Percentiles rank a stretch among this genome's conserved stretches.
Conservation (phyloP, 2,329 filamentous ascomycete genomes). For the Diaporthe aspalathi region DNA sequence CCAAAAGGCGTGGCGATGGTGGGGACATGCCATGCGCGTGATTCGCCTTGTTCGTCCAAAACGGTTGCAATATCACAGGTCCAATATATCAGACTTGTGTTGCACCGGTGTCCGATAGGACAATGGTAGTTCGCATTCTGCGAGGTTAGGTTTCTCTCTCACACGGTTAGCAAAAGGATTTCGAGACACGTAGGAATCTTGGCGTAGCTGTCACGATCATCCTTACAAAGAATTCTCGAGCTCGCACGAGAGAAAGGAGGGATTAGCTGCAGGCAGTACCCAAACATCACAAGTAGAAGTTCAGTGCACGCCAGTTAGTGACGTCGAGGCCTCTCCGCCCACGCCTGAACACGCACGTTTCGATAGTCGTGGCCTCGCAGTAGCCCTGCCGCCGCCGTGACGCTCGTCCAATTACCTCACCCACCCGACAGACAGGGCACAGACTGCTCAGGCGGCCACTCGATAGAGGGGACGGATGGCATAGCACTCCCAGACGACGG, state of each 20-base stretch:
- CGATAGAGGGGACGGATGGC: slow-evolving; percentile 10
- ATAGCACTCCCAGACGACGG: slow-evolving; percentile 16
- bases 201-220: slow-evolving; percentile 9
- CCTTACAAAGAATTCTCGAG: slow-evolving; percentile 4
- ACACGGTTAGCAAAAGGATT: neutral
- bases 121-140: slow-evolving; percentile 13
- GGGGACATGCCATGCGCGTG: neutral
- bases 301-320: slow-evolving; percentile 11
- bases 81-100: neutral
- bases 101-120: slow-evolving; percentile 10
- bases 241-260: neutral
- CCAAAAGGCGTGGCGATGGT: neutral
- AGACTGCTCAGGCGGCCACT: slow-evolving; percentile 4
- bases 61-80: slow-evolving; percentile 21
- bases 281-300: slow-evolving; percentile 17
- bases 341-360: slow-evolving; percentile 8
- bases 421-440: neutral
- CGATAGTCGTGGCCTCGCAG: neutral
- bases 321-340: neutral
- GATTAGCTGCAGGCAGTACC: neutral
- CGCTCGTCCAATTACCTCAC: slow-evolving; percentile 6
- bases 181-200: slow-evolving; percentile 14
- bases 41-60: slow-evolving; percentile 13
- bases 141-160: slow-evolving; percentile 1
- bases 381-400: neutral